Percentiles rank a stretch among this genome's conserved stretches.
phyloP scores from a whole-genome alignment of 257 asterid species.

The Salvia splendens region DNA sequence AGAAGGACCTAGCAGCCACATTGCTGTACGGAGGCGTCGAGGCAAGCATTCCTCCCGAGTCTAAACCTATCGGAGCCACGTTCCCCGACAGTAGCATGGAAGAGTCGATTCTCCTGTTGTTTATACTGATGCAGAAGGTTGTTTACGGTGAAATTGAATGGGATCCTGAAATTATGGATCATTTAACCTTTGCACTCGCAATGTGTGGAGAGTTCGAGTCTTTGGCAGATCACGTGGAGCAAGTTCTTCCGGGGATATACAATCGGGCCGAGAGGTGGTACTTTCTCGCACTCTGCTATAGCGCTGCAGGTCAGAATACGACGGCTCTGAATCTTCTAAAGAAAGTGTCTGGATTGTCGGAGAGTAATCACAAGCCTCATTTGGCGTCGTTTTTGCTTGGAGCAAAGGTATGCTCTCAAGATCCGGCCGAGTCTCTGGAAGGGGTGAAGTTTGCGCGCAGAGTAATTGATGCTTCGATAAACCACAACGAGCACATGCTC shows the following conservation, averaged over 20 bases:
- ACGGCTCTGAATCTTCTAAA: constrained; percentile 63
- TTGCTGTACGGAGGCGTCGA: constrained; percentile 80
- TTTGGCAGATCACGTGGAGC: constrained; percentile 74
- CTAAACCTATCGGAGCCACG: constrained; percentile 36
- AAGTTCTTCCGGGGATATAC: constrained; percentile 66
- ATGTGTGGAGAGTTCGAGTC: constrained; percentile 55
- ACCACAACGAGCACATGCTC: constrained; percentile 49
- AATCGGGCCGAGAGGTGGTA: constrained; percentile 76
- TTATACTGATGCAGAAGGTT: constrained; percentile 59
- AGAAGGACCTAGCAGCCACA: constrained; percentile 65
- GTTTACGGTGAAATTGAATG: constrained; percentile 61
- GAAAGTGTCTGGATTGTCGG: constrained; percentile 60
- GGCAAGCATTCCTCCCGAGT: constrained; percentile 47
- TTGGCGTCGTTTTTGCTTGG: constrained; percentile 67
- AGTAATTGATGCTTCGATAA: constrained; percentile 37
- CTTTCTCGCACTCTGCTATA: constrained; percentile 81
- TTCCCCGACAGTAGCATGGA: constrained; percentile 50
- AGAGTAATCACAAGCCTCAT: constrained; percentile 50
- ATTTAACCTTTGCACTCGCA: constrained; percentile 67
- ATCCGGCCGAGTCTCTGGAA: constrained; percentile 45
- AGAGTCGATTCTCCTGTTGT: constrained; percentile 78
- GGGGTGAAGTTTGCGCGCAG: constrained; percentile 63
- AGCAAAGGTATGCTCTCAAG: constrained; percentile 72
- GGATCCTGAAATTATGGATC: constrained; percentile 78
- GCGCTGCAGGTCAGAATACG: constrained; percentile 65